Base-by-base conservation (phyloP, 768 basidiomycete genomes). In the Mycena polygramma region DNA sequence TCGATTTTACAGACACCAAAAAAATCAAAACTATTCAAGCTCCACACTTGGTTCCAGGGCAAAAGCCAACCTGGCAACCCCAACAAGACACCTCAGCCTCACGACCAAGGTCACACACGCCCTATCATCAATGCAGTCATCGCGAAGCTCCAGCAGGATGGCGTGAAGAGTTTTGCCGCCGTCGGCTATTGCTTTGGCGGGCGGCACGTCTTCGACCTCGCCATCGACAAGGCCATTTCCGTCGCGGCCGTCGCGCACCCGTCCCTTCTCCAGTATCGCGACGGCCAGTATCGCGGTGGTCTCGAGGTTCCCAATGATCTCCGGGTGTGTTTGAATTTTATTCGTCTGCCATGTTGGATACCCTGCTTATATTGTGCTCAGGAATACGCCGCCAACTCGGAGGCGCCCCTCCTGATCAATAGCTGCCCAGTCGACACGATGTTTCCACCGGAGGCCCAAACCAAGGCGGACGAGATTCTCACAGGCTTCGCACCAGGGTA, bases 151-250 rank as follows among this genome's bases (percentile, higher is more conserved):
- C 79, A 78, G 62, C 79, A 65, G 17, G 48, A 83, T 57, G 83
- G 82, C 24, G 74, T 84, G 35, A 77, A 70, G 17, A 52, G 68
- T 36, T 75, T 83, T 53, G 80, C 74, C 0, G 80, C 78, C 4
- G 74, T 74, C 15, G 80, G 80, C 1, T 82, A 77, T 74, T 83
- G 82, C 68, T 73, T 78, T 36, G 76, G 78, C 26, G 76, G 73
- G 39, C 75, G 78, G 26, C 78, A 76, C 63, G 74, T 74, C 43
- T 74, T 77, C 68, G 75, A 79, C 61, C 73, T 78, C 37, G 76
- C 79, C 24, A 71, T 78, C 57, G 75, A 78, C 45, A 70, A 74
- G 46, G 39, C 66, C 13, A 72, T 79, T 70, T 35, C 71, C 15
- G 75, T 73, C 26, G 75, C 52, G 19, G 73, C 76, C 14, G 71